A percentile compares a stretch with the other conserved stretches of the same genome.
phyloP scores from a whole-genome alignment of 768 basidiomycete species.

The Cystobasidium onofrii region DNA sequence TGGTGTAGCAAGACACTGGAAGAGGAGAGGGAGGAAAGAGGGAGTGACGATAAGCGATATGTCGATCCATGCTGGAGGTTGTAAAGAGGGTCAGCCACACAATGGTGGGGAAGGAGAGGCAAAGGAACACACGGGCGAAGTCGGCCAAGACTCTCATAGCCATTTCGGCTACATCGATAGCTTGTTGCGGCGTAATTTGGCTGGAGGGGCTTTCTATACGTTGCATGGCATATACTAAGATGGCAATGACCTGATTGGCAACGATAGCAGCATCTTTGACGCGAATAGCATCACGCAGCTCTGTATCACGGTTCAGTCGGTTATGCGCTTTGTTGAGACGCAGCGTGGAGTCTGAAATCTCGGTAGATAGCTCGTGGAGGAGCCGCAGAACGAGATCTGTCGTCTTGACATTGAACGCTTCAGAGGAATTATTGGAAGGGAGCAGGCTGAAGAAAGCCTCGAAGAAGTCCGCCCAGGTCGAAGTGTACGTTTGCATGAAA shows the following conservation, averaged over 20 bases:
- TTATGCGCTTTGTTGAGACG: slow-evolving; percentile 67
- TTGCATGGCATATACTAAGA: slow-evolving; percentile 58
- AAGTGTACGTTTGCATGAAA: slow-evolving; percentile 76
- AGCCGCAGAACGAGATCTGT: slow-evolving; percentile 83
- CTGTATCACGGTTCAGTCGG: slow-evolving; percentile 70
- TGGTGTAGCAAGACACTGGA: slow-evolving; percentile 55
- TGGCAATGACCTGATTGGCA: slow-evolving; percentile 76
- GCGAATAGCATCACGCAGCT: slow-evolving; percentile 79
- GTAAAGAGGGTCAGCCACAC: slow-evolving; percentile 6
- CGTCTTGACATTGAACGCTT: slow-evolving; percentile 70
- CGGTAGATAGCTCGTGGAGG: slow-evolving; percentile 86
- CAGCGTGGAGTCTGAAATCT: slow-evolving; percentile 91
- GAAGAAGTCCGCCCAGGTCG: slow-evolving; percentile 81
- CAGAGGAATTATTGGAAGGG: slow-evolving; percentile 43
- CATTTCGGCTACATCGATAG: slow-evolving; percentile 72
- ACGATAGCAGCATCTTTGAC: slow-evolving; percentile 73
- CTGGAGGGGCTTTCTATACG: slow-evolving; percentile 53
- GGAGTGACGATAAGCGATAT: slow-evolving; percentile 92
- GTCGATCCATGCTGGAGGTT: slow-evolving; percentile 79
- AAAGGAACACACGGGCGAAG: slow-evolving; percentile 74
- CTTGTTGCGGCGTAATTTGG: slow-evolving; percentile 46
- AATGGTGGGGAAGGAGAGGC: too few species aligned
- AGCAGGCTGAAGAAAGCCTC: slow-evolving; percentile 61
- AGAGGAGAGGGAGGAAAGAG: slow-evolving; percentile 72
- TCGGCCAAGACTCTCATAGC: slow-evolving; percentile 86